Evolutionary conservation across 1,284 basidiomycete species (phyloP), one percentile per base, ranked within the genome.

Genomic region (Pisolithus thermaeus): DNA sequence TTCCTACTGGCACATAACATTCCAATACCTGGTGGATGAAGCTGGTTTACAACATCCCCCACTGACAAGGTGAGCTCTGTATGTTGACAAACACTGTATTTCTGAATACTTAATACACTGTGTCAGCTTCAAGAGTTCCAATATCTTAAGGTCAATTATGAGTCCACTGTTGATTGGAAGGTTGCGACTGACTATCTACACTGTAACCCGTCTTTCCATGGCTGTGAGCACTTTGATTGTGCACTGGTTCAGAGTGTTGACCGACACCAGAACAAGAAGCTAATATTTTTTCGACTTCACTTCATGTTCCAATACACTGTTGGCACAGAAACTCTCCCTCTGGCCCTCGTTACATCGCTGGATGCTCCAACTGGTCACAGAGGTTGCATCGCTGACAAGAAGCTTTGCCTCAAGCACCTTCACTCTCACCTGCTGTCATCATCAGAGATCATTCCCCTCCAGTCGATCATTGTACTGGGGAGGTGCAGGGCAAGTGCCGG

Each of bases 121-220:
- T 28, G 28, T 28, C 28, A 28, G 28, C 28, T 28, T 28, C 28
- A 28, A 28, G 28, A 28, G 28, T 28, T 28, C 28, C 28, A 8
- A 28, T 28, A 28, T 28, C 28, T 28, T 7, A 28, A 28, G 28
- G 28, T 28, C 28, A 28, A 28, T 9, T 28, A 28, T 7, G 28
- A 28, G 28, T 28, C 28, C 28, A 28, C 28, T 4, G 28, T 28
- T 8, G 28, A 28, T 28, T 28, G 28, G 28, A 28, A 28, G 9
- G 9, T 28, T 28, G 28, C 7, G 28, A 28, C 28, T 8, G 28
- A 28, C 47, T 58, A 60, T 39, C 52, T 71, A 5, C 56, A 60
- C 4, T 69, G 65, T 46, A 67, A 61, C 45, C 70, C 70, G 7
- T 49, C 45, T 2, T 70, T 70, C 49, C 52, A 67, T 49, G 50